Evolutionary conservation across 2,329 filamentous ascomycete species (phyloP).

Genomic region (Aspergillus persii): DNA sequence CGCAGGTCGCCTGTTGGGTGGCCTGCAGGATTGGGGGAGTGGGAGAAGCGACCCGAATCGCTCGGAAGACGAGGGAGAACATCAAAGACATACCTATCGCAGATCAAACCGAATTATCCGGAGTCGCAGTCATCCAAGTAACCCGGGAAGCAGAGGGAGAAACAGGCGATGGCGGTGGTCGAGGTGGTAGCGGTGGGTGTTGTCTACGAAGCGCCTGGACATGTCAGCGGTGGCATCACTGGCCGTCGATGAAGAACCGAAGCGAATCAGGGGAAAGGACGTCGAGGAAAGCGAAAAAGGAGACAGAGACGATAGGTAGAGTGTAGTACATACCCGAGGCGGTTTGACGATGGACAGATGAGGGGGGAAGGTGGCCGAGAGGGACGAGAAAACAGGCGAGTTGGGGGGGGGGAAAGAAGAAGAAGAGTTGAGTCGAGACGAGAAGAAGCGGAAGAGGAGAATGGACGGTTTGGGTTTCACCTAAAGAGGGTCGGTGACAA

Average conservation of each 20-base stretch:
- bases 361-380: constrained; percentile 6
- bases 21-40: constrained; percentile 27
- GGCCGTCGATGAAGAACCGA: constrained; percentile 21
- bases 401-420: constrained; percentile 9
- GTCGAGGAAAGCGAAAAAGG: background rate
- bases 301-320: constrained; percentile 2
- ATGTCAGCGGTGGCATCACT: constrained; percentile 40
- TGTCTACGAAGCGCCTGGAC: constrained; percentile 38
- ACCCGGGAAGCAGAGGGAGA: constrained; percentile 18
- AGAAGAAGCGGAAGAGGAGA: constrained; percentile 12
- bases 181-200: constrained; percentile 23
- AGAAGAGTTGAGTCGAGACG: constrained; percentile 13
- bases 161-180: constrained; percentile 22
- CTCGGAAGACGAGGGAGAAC: constrained; percentile 36
- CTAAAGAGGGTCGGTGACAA: constrained; percentile 26
- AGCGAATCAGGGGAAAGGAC: constrained; percentile 17
- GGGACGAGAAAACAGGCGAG: constrained; percentile 10
- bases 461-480: constrained; percentile 37
- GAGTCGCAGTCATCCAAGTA: constrained; percentile 31
- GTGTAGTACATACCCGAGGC: constrained; percentile 12
- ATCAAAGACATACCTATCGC: constrained; percentile 33
- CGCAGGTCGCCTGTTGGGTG: constrained; percentile 29
- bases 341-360: constrained; percentile 4
- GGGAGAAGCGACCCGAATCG: constrained; percentile 29
- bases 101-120: constrained; percentile 22